Conservation (phyloP, 192 early-diverging fungal genomes). For the Paraglomus occultum region DNA sequence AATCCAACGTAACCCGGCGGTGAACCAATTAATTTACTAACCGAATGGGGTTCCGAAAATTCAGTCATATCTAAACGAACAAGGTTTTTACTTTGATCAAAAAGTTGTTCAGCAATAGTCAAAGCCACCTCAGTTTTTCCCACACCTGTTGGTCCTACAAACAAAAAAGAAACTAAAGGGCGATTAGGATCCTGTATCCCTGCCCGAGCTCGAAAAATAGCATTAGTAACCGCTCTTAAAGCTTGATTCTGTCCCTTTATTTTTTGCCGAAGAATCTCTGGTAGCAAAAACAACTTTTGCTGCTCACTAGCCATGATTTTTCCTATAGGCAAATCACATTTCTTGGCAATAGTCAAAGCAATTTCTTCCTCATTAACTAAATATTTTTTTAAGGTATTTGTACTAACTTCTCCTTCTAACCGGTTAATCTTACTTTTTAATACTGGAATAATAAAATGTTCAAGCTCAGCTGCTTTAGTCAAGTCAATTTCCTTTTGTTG, state of each 20-base stretch:
- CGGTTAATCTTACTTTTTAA: conserved; percentile 68
- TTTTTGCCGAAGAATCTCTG: conserved; percentile 65
- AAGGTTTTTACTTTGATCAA: conserved; percentile 93
- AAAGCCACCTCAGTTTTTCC: conserved; percentile 87
- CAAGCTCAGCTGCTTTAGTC: conserved; percentile 84
- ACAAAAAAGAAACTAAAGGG: conserved; percentile 90
- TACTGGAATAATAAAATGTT: conserved; percentile 91
- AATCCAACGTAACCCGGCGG: conserved; percentile 96
- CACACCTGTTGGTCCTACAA: conserved; percentile 93
- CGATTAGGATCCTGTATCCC: conserved; percentile 76
- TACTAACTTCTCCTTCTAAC: conserved; percentile 65
- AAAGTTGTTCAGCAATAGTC: conserved; percentile 79
- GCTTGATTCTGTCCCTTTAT: conserved; percentile 92
- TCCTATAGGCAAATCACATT: conserved; percentile 95
- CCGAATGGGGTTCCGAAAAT: conserved; percentile 80
- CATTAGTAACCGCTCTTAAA: conserved; percentile 86
- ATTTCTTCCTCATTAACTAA: conserved; percentile 88
- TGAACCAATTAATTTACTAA: conserved; percentile 86
- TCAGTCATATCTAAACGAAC: conserved; percentile 97
- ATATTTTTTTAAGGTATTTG: conserved; percentile 73
- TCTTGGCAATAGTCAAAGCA: conserved; percentile 88
- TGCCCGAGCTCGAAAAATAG: conserved; percentile 85
- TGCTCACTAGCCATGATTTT: conserved; percentile 79
- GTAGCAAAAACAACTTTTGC: conserved; percentile 79
- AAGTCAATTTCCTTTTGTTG: conserved; percentile 83